Evolutionary conservation across 2,329 filamentous ascomycete genomes (phyloP).

Genomic region (Penicillium aurantiogriseum): DNA sequence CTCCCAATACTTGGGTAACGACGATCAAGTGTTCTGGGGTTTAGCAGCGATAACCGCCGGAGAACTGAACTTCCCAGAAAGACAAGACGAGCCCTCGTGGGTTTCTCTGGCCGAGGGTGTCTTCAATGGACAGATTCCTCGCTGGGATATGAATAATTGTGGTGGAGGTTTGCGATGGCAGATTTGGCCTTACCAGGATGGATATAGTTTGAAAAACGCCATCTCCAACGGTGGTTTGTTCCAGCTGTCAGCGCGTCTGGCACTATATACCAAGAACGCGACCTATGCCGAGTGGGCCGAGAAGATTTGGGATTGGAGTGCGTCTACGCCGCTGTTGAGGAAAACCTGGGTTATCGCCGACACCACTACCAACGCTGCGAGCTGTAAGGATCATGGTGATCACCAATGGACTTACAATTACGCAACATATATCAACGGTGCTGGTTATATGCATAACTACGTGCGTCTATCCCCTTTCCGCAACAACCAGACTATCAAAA

Average conservation of each 20-base stretch:
- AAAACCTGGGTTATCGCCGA: slow-evolving; percentile 61
- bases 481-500: slow-evolving; percentile 25
- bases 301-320: slow-evolving; percentile 61
- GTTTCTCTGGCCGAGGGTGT: slow-evolving; percentile 62
- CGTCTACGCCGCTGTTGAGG: slow-evolving; percentile 56
- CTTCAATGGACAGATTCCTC: slow-evolving; percentile 64
- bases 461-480: background rate
- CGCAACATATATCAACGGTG: slow-evolving; percentile 57
- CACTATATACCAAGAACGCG: slow-evolving; percentile 59
- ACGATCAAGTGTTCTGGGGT: slow-evolving; percentile 68
- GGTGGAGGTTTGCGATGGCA: slow-evolving; percentile 74
- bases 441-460: slow-evolving; percentile 65
- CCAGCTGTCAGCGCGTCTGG: slow-evolving; percentile 71
- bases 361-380: slow-evolving; percentile 54
- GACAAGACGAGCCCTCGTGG: slow-evolving; percentile 41
- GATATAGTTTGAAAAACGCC: slow-evolving; percentile 77
- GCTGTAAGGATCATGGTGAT: slow-evolving; percentile 62
- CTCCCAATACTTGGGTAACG: slow-evolving; percentile 48
- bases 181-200: slow-evolving; percentile 72
- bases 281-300: slow-evolving; percentile 63
- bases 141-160: slow-evolving; percentile 67
- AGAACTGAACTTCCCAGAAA: slow-evolving; percentile 61
- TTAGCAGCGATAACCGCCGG: slow-evolving; percentile 64
- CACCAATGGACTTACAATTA: slow-evolving; percentile 66
- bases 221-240: slow-evolving; percentile 78